These are phyloP conservation scores for Tylopilus plumbeoviolaceoides DNA, from an alignment of 768 basidiomycete genomes.

Conservation along the genomic window DNA sequence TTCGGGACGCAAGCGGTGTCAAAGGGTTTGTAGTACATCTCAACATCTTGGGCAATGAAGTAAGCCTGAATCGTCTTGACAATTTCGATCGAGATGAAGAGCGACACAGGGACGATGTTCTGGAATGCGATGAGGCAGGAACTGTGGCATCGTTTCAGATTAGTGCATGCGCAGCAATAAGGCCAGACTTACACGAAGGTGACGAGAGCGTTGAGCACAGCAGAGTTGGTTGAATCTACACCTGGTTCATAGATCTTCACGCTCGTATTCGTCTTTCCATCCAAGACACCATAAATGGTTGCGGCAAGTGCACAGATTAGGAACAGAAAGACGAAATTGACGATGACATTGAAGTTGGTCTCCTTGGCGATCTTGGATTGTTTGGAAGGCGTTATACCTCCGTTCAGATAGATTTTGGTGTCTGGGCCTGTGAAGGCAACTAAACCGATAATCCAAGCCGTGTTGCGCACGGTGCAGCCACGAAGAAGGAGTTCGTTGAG, in stretches of 20 bases:
- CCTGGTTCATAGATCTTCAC: conserved; percentile 67
- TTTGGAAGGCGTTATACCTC: conserved; percentile 93
- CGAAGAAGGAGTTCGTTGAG: conserved; percentile 93
- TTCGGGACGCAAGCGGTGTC: conserved; percentile 91
- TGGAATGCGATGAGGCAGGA: conserved; percentile 95
- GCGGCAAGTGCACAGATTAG: conserved; percentile 75
- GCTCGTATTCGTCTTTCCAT: conserved; percentile 59
- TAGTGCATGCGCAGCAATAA: background rate
- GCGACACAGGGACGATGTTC: conserved; percentile 93
- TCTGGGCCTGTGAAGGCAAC: conserved; percentile 92
- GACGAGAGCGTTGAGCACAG: conserved; percentile 71
- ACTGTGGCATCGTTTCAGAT: conserved; percentile 37
- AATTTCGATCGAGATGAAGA: conserved; percentile 97
- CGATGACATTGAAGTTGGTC: conserved; percentile 96
- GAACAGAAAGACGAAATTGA: conserved; percentile 82
- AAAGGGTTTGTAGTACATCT: conserved; percentile 91
- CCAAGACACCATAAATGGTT: conserved; percentile 71
- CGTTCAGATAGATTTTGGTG: conserved; percentile 90
- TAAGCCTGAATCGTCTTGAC: conserved; percentile 97
- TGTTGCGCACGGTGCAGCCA: conserved; percentile 87
- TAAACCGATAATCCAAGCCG: conserved; percentile 89
- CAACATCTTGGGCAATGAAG: conserved; percentile 93
- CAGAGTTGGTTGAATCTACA: conserved; percentile 55
- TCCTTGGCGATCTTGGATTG: conserved; percentile 97
- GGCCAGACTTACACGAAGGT: conserved; percentile 77